Base-by-base conservation (phyloP, 1,284 basidiomycete genomes). In the Somion occarium region DNA sequence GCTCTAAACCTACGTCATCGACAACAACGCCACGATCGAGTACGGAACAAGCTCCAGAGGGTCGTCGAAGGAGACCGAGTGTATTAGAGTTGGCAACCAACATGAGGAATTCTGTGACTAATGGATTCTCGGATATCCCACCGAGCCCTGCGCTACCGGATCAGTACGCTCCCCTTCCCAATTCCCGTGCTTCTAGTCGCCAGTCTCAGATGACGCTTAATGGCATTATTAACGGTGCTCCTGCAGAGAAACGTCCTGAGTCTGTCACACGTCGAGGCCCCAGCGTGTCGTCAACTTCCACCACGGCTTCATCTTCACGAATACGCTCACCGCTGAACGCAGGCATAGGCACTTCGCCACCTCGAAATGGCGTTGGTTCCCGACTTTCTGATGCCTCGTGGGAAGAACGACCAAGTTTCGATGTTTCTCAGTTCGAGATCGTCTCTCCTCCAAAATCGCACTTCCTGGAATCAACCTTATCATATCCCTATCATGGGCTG, bases 121-220 rank as follows among this genome's bases (percentile, higher is more conserved):
- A 56, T 53, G 27, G 53, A 30, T 39, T 46, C 22, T 54, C 56
- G 23, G 68, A 70, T 27, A 69, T 76, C 49, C 72, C 77, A 7
- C 69, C 73, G 2, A 73, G 68, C 42, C 76, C 73, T 22, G 66
- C 62, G 30, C 59, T 74, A 50, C 72, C 76, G 4, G 73, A 70
- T 18, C 70, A 70, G 44, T 70, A 69, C 54, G 49, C 55, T 9
- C 24, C 7, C 15, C 30, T 34, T 15, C 30, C 38, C 5, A 60
- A 64, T 51, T 54, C 59, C 38, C 62, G 70, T 53, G 52, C 69
- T 55, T 53, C 69, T 58, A 62, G 59, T 60, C 55, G 68, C 49
- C 64, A 69, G 60, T 54, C 73, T 56, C 61, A 70, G 64, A 47
- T 59, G 13, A 56, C 57, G 12, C 48, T 34, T 13, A 49, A 56